Conservation (phyloP, 169 alveolate genomes). For the Amoebophrya sp. region DNA sequence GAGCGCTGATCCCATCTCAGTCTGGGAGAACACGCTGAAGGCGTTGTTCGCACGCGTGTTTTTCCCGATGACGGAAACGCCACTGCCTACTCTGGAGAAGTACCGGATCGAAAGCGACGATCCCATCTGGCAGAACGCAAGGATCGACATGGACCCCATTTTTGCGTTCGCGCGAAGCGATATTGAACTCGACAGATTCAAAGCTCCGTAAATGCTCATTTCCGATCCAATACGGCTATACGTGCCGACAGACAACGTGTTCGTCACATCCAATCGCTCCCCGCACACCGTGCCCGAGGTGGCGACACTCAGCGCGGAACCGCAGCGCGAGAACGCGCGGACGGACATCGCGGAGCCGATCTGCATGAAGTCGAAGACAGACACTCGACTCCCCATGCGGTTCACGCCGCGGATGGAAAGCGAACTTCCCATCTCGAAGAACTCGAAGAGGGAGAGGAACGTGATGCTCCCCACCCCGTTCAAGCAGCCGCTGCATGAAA, state of each 20-base stretch:
- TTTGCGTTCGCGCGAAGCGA: neutral
- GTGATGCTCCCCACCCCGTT: neutral
- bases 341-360: neutral
- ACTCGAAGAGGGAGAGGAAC: slow-evolving; percentile 18
- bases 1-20: neutral
- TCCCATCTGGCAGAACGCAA: neutral
- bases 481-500: neutral
- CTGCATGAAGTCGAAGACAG: neutral
- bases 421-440: neutral
- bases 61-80: neutral
- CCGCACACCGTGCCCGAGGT: neutral
- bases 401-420: slow-evolving; percentile 8
- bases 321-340: slow-evolving; percentile 11
- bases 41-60: neutral
- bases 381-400: neutral
- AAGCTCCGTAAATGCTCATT: neutral
- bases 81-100: neutral
- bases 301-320: neutral
- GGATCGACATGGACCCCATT: neutral
- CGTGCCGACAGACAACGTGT: neutral
- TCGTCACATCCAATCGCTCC: neutral
- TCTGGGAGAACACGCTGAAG: neutral
- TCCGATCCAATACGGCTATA: neutral
- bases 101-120: neutral
- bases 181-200: neutral